Evolutionary conservation across 1,139 yeast species (phyloP).

Genomic region (Pichia sp.): DNA sequence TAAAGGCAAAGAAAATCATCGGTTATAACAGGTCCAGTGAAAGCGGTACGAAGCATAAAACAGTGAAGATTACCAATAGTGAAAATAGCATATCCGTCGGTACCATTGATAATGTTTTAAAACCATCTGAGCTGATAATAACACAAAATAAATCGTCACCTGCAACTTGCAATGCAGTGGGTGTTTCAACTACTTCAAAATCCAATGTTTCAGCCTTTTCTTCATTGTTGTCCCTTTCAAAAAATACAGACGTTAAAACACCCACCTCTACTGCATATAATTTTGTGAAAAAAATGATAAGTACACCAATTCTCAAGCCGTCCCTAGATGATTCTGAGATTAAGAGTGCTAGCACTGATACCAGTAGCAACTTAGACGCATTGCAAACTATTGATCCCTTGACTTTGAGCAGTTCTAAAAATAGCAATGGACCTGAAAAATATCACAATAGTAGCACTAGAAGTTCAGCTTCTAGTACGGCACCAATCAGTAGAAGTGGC

Average conservation of each 20-base stretch:
- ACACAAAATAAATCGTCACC: constrained; percentile 26
- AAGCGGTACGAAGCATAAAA: not conserved
- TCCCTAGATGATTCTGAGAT: constrained; percentile 13
- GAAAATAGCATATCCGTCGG: not conserved
- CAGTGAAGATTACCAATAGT: not conserved
- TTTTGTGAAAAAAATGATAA: constrained; percentile 31
- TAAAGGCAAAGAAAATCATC: not conserved
- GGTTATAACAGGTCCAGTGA: not conserved
- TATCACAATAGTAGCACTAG: not conserved
- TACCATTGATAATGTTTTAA: constrained; percentile 15
- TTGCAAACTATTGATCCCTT: constrained; percentile 6
- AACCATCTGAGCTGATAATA: constrained; percentile 23
- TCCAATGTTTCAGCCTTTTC: constrained; percentile 34
- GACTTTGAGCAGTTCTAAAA: not conserved
- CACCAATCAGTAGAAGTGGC: not conserved
- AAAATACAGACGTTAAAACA: constrained; percentile 20
- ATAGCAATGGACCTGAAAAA: not conserved
- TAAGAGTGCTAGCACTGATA: not conserved
- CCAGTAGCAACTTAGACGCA: not conserved
- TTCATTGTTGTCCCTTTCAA: constrained; percentile 28
- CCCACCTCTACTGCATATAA: constrained; percentile 25
- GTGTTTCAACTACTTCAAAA: constrained; percentile 32
- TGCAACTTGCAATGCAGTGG: constrained; percentile 30
- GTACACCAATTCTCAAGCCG: constrained; percentile 26
- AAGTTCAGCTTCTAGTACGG: not conserved